A percentile compares a stretch with the other conserved stretches of the same genome.
Evolutionary conservation across 2,329 filamentous ascomycete species (phyloP).

Genomic region (Ophiostoma ulmi): DNA sequence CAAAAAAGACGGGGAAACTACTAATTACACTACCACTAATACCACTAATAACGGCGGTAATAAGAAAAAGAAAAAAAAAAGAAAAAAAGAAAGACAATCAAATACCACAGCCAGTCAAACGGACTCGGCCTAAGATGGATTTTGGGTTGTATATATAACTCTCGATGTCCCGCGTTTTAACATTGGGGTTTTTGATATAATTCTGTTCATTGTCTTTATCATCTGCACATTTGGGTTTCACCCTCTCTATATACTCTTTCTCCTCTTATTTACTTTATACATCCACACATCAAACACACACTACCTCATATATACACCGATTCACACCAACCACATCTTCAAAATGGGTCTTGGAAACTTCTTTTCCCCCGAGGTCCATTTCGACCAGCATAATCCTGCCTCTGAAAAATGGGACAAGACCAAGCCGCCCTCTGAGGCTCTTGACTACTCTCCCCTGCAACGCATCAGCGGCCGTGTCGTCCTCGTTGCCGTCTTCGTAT

Average conservation of each 20-base stretch:
- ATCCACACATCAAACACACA: not conserved
- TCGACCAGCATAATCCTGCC: constrained; percentile 24
- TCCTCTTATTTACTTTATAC: not conserved
- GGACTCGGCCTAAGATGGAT: too few species aligned
- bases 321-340: not conserved
- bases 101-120: not conserved
- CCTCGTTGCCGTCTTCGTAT: constrained; percentile 25
- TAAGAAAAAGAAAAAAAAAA: not conserved
- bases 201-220: not conserved
- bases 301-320: not conserved
- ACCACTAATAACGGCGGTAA: not conserved
- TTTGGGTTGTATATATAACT: not conserved
- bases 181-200: not conserved
- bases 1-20: not conserved
- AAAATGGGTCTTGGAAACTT: constrained; percentile 12
- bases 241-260: not conserved
- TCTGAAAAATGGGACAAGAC: constrained; percentile 22
- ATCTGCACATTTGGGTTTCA: not conserved
- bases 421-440: constrained; percentile 17
- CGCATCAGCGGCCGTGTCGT: constrained; percentile 23
- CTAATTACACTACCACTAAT: not conserved
- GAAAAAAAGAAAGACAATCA: not conserved
- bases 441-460: constrained; percentile 26
- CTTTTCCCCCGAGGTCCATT: constrained; percentile 19
- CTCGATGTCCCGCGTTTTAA: not conserved